Base-by-base conservation (phyloP, 2,329 filamentous ascomycete genomes). In the Trichoderma simmonsii region DNA sequence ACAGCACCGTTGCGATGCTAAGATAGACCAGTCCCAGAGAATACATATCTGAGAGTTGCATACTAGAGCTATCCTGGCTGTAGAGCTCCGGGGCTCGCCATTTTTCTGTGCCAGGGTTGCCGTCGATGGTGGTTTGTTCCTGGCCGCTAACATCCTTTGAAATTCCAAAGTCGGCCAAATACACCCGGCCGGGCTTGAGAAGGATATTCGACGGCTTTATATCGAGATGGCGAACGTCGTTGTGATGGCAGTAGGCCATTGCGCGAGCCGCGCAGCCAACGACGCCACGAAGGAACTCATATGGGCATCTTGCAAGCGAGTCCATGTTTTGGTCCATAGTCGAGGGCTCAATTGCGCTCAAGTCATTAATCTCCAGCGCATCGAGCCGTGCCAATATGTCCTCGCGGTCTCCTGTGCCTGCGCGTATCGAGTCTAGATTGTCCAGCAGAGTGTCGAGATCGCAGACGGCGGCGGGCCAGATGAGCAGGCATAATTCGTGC, bases 131-230 rank as follows among this genome's bases (percentile, higher is more conserved):
- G 7, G 83, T 85, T 63, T 84, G 80, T 11, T 85, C 84, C 28
- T 81, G 80, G 56, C 81, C 82, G 63, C 81, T 82, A 15, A 86
- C 83, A 63, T 86, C 84, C 66, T 81, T 79, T 14, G 85, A 83
- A 28, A 86, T 85, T 43, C 84, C 85, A 77, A 86, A 86, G 75
- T 86, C 85, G 26, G 84, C 83, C 15, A 86, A 78, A 71, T 86
- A 86, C 9, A 86, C 84, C 9, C 82, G 79, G 6, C 82, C 81
- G 1, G 83, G 80, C 70, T 81, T 83, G 8, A 86, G 78, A 3
- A 86, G 79, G 65, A 86, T 85, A 67, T 86, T 86, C 43, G 81
- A 81, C 2, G 85, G 85, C 72, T 86, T 86, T 43, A 86, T 81
- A 68, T 86, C 83, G 5, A 84, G 80, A 73, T 86, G 84, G 26